Evolutionary conservation across 345 rosid species (phyloP), one percentile per base, ranked within the genome.

Genomic region (Ceriops decandra): DNA sequence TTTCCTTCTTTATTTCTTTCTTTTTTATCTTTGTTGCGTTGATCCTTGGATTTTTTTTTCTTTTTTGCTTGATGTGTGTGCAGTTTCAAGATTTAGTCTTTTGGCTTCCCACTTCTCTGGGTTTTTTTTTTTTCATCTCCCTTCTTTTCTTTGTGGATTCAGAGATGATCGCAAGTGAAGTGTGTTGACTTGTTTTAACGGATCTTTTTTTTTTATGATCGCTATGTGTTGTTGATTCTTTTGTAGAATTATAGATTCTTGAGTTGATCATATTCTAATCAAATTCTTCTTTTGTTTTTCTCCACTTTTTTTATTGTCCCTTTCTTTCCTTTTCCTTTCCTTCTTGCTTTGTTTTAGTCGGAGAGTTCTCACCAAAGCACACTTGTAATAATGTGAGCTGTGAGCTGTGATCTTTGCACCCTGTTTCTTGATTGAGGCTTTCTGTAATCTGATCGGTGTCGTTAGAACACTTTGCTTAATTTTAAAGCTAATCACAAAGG

Each of bases 101-200:
- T 54, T 22, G 3, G 28, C 28, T 54, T 13, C 2, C 59, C 59
- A 24, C 1, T 21, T 22, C 15, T 54, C 59, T 22, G 59, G 13
- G 8, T 22, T 54, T 26, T 52, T n/a, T 22, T 52, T 52, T 6
- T 15, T 54, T 28, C 28, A 0, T 54, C 5, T 54, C 27, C 30
- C 7, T n/a, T 62, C 20, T 17, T 28, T 27, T n/a, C 8, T 32
- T 52, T 66, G 69, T 35, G 54, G 60, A 53, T 66, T 22, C n/a
- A n/a, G 61, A 53, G 27, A 56, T 54, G 59, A 64, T 30, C 6
- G 31, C 38, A 56, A 66, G n/a, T 66, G 61, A 53, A 42, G 5
- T 47, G 3, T 31, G 5, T 21, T 53, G 42, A 35, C 33, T 54
- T 53, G 49, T 66, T 54, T 52, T 61, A 27, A 11, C 24, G 15